Percentiles rank a stretch among this genome's conserved stretches.
These are phyloP conservation scores for Hypoxylon trugodes DNA, from an alignment of 495 filamentous ascomycete species.

Conservation along the genomic window DNA sequence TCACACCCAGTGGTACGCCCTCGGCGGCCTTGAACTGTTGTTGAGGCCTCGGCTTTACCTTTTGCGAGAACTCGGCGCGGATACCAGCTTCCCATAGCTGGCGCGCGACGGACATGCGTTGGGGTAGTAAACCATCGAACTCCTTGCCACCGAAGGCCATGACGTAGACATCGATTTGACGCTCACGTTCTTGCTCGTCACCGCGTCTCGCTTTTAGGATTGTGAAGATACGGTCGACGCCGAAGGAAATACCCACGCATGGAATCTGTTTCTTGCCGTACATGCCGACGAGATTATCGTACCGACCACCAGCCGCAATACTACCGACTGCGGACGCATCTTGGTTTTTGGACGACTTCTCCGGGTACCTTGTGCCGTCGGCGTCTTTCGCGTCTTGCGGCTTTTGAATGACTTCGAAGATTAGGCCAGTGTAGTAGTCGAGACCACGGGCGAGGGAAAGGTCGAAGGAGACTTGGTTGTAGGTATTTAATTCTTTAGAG, in stretches of 20 bases:
- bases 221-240: constrained; percentile 83
- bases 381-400: constrained; percentile 52
- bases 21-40: constrained; percentile 86
- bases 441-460: constrained; percentile 68
- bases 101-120: constrained; percentile 78
- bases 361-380: constrained; percentile 39
- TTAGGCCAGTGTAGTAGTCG: constrained; percentile 85
- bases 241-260: constrained; percentile 85
- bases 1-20: constrained; percentile 77
- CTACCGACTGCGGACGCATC: constrained; percentile 65
- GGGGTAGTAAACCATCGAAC: constrained; percentile 75
- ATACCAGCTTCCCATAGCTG: constrained; percentile 81
- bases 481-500: constrained; percentile 71
- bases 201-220: constrained; percentile 74
- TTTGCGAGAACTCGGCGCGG: constrained; percentile 77
- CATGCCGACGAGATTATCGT: constrained; percentile 83
- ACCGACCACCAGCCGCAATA: constrained; percentile 80
- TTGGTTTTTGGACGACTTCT: constrained; percentile 58
- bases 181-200: constrained; percentile 45
- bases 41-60: constrained; percentile 80
- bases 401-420: constrained; percentile 85
- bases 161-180: constrained; percentile 78
- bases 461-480: constrained; percentile 61
- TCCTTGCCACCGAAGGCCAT: constrained; percentile 86
- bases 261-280: constrained; percentile 77